Base-by-base conservation (phyloP, 768 basidiomycete genomes). In the Auriculariales sp. region DNA sequence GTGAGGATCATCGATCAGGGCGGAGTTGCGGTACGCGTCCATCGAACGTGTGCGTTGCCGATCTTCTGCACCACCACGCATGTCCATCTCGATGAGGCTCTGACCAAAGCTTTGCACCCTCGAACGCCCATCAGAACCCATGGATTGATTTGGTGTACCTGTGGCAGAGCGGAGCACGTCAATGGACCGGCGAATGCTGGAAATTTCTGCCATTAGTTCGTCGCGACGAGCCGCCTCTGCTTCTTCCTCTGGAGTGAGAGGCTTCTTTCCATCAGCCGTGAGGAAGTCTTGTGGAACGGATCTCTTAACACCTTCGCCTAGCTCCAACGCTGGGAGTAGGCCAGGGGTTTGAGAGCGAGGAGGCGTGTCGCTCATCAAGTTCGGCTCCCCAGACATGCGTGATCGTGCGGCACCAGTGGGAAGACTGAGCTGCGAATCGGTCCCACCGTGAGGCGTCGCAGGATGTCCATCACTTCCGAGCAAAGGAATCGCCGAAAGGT, bases 141-240 rank as follows among this genome's bases (percentile, higher is more conserved):
- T 72, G 22, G 79, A 80, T n/a, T 77, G 74, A 17, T 71, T 52
- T 15, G 83, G 80, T 6, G 79, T 81, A 29, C 44, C 49, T n/a
- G 24, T 44, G 25, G 48, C 33, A 24, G 52, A 53, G 59, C 80
- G 81, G 34, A 89, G 67, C 3, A 76, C 69, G 49, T 88, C 84
- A 59, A 90, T 85, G 9, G 86, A 87, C 57, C 75, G 71, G 46
- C 86, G 77, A 52, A 90, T 84, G 11, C 74, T 81, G 58, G 83
- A 78, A 35, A 90, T 90, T 62, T 90, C 86, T 22, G 75, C 70
- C 39, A 86, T 66, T 4, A 90, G 71, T 42, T 78, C 75, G 60
- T 86, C 75, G 61, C 83, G 85, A 57, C 73, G 74, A 61, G 72
- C 77, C 29, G 81, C 59, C 33, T 80, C 79, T 46, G 61, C 57